Evolutionary conservation across 129 eudicot species (phyloP).

Genomic region (Apium graveolens): DNA sequence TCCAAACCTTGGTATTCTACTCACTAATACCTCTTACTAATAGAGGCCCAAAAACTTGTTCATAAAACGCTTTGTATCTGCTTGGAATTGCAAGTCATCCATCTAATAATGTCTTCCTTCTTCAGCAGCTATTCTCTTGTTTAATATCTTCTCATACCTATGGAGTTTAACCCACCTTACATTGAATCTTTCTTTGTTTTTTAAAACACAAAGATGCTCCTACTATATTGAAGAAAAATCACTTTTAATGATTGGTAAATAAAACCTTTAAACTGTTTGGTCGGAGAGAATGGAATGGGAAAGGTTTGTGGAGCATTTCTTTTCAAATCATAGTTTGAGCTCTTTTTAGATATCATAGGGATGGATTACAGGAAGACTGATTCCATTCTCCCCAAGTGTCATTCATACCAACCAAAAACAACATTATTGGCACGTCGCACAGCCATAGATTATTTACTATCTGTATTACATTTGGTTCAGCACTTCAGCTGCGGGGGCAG

Average conservation of each 20-base stretch:
- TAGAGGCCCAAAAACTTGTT: background rate
- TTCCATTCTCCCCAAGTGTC: background rate
- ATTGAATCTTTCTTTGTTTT: background rate
- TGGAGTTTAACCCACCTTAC: background rate
- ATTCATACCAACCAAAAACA: background rate
- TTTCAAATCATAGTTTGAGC: background rate
- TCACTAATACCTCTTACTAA: background rate
- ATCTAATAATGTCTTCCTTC: background rate
- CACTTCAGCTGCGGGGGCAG: background rate
- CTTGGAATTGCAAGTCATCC: background rate
- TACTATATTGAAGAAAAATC: background rate
- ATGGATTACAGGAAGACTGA: background rate
- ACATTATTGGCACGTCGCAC: background rate
- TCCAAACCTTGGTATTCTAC: background rate
- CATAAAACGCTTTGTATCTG: background rate
- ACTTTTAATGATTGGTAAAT: background rate
- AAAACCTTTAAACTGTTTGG: background rate
- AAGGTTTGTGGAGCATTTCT: background rate
- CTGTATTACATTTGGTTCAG: background rate
- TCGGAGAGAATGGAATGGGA: background rate
- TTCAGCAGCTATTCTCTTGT: background rate
- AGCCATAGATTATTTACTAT: background rate
- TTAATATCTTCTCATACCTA: background rate
- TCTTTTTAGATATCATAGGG: background rate
- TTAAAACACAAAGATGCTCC: background rate